Conservation (phyloP, 2,329 filamentous ascomycete genomes). For the Sarocladium kiliense region DNA sequence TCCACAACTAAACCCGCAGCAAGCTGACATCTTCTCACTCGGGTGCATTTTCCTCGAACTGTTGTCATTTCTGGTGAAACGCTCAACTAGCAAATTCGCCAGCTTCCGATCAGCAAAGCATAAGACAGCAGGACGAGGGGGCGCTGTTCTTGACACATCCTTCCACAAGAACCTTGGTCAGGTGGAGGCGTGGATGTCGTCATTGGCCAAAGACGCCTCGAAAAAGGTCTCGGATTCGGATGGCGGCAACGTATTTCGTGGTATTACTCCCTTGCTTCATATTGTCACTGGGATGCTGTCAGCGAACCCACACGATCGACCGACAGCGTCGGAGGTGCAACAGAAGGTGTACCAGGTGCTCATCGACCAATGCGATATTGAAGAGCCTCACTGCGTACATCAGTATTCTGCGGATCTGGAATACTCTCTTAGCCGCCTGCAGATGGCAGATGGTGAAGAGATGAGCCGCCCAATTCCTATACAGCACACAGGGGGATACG, state of each 20-base stretch:
- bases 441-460: conserved; percentile 13
- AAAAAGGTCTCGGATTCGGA: conserved; percentile 35
- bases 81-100: conserved; percentile 59
- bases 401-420: conserved; percentile 34
- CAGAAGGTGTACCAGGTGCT: conserved; percentile 48
- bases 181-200: conserved; percentile 62
- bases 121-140: conserved; percentile 51
- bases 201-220: conserved; percentile 53
- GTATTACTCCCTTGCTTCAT: conserved; percentile 46
- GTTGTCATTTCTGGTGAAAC: conserved; percentile 63
- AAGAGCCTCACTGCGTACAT: conserved; percentile 50
- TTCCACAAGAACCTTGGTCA: conserved; percentile 68
- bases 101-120: conserved; percentile 62
- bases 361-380: conserved; percentile 39
- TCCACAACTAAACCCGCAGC: conserved; percentile 45
- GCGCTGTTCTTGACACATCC: conserved; percentile 61
- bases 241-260: conserved; percentile 42
- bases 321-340: conserved; percentile 46
- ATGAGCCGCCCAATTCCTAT: conserved; percentile 1
- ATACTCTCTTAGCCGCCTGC: conserved; percentile 18
- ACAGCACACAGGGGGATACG: conserved; percentile 11
- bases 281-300: conserved; percentile 52
- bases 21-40: conserved; percentile 68
- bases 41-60: conserved; percentile 70
- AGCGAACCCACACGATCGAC: conserved; percentile 45